A percentile compares a stretch with the other conserved stretches of the same genome.
Conservation (phyloP, 2,329 filamentous ascomycete species). For the Talaromyces sp. region DNA sequence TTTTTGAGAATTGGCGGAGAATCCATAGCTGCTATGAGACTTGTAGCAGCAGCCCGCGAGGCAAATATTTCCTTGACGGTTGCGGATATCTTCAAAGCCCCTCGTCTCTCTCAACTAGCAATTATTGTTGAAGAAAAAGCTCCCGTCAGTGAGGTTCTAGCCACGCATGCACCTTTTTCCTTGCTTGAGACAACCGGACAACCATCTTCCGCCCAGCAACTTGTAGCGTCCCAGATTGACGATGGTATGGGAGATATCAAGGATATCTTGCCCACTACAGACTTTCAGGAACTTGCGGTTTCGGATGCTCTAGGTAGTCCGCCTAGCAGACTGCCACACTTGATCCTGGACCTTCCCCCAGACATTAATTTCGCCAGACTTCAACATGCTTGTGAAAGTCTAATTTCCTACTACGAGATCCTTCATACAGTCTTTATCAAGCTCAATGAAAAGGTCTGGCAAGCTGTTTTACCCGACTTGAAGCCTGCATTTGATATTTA, state of each 20-base stretch:
- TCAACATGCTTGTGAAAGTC: conserved; percentile 1
- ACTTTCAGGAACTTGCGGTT: conserved; percentile 7
- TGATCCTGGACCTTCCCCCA: not conserved
- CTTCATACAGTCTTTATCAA: not conserved
- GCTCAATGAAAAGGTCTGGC: not conserved
- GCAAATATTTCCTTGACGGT: conserved; percentile 4
- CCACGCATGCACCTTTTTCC: not conserved
- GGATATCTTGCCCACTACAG: conserved; percentile 4
- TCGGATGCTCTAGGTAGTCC: not conserved
- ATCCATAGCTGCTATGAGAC: conserved; percentile 23
- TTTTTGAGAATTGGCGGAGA: conserved; percentile 32
- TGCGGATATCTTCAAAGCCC: conserved; percentile 12
- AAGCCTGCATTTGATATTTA: not conserved
- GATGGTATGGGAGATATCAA: not conserved
- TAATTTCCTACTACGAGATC: not conserved
- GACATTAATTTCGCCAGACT: not conserved
- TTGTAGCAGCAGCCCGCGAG: conserved; percentile 17
- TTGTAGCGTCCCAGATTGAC: not conserved
- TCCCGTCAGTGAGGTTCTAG: not conserved
- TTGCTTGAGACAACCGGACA: not conserved
- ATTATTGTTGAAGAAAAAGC: not conserved
- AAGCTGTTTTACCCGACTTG: not conserved
- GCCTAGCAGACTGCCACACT: conserved; percentile 8
- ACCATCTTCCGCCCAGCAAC: not conserved
- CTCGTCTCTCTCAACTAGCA: conserved; percentile 5